Evolutionary conservation across 179 eudicot genomes (phyloP), one percentile per base, ranked within the genome.

Genomic region (Amaranthus tricolor): DNA sequence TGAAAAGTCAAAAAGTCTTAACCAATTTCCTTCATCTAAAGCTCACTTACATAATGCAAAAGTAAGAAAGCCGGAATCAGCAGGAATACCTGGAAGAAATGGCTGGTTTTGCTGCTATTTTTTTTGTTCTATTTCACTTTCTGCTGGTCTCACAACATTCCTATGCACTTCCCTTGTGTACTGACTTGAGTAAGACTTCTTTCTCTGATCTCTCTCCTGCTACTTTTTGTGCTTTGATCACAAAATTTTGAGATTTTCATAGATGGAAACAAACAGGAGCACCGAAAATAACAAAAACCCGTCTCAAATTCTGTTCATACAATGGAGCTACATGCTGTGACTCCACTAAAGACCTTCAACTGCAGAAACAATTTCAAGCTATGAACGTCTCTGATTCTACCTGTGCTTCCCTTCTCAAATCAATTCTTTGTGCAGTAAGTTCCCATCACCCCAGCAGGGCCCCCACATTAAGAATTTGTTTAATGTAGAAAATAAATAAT

Each of bases 351-450:
- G 98, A 93, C 72, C 45, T 74, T 57, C 82, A 87, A 62, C 70
- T 93, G 74, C 82, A 85, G 74, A 87, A 84, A 82, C 83, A 85
- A 48, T 93, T 88, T 76, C 72, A 75, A 69, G 88, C 81, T 8
- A 87, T 91, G 97, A 87, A 87, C 45, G 79, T 93, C 43, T 83
- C 91, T 80, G 86, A 93, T 70, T 21, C 84, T 67, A 70, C 83
- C 58, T 93, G 98, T 84, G 90, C 90, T 79, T 81, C 97, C 62
- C 81, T 86, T 77, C 71, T 93, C 16, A 86, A 89, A 74, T 91
- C 97, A 16, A 85, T 93, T 44, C 87, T 93, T 44, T 93, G 97
- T 62, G 87, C 95, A 43, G 98, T 91, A 76, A 89, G 95, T 72
- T 73, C 48, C 58, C 54, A 0, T 44, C 51, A 68, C 0, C 54